Evolutionary conservation across 2,329 filamentous ascomycete species (phyloP).

Genomic region (Aspergillus puulaauensis): DNA sequence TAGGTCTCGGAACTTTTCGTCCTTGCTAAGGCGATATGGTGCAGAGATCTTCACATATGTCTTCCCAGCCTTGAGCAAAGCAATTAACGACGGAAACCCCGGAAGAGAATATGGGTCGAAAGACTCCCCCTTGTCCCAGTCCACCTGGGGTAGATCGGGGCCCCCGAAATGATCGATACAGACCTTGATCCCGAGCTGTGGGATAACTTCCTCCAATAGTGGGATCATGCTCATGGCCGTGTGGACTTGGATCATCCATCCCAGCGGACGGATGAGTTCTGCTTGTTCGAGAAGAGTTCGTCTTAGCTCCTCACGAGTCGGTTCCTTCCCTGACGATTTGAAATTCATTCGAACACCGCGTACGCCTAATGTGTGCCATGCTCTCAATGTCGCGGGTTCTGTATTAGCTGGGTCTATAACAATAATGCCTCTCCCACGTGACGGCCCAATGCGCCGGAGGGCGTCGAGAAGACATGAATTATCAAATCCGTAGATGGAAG

Average conservation of each 20-base stretch:
- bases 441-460: slow-evolving; percentile 50
- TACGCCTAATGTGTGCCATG: slow-evolving; percentile 60
- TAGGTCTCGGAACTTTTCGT: slow-evolving; percentile 46
- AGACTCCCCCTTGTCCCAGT: slow-evolving; percentile 12
- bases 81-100: slow-evolving; percentile 52
- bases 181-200: slow-evolving; percentile 51
- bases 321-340: slow-evolving; percentile 50
- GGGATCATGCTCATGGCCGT: slow-evolving; percentile 53
- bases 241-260: slow-evolving; percentile 62
- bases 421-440: slow-evolving; percentile 56
- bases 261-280: slow-evolving; percentile 48
- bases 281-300: slow-evolving; percentile 50
- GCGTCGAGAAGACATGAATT: slow-evolving; percentile 60
- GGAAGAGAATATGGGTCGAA: slow-evolving; percentile 47
- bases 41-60: slow-evolving; percentile 61
- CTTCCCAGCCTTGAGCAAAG: slow-evolving; percentile 47
- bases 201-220: slow-evolving; percentile 50
- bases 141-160: slow-evolving; percentile 37
- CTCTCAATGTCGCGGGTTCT: slow-evolving; percentile 39
- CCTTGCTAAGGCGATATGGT: slow-evolving; percentile 55
- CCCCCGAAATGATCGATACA: slow-evolving; percentile 63
- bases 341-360: slow-evolving; percentile 61
- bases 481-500: slow-evolving; percentile 62
- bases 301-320: slow-evolving; percentile 44
- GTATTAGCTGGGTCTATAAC: slow-evolving; percentile 52